Evolutionary conservation across 495 filamentous ascomycete species (phyloP), one percentile per base, ranked within the genome.

Genomic region (Penicillium egyptiacum): DNA sequence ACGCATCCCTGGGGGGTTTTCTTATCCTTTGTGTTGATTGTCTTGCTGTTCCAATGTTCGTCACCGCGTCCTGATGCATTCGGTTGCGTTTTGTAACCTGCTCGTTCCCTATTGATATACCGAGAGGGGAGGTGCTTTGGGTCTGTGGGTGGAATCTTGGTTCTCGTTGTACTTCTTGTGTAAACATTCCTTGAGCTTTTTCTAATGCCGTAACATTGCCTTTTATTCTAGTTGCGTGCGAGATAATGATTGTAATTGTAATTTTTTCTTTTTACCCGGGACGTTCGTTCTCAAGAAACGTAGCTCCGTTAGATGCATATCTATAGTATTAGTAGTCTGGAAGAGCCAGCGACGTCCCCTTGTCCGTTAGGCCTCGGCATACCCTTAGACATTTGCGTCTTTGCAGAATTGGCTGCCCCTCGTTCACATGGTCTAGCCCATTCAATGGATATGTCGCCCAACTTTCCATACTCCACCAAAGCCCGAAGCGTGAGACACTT

Each of bases 1-100:
- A 63, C 62, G 55, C 43, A 31, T 55, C 37, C 20, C 50, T 46
- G 64, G 61, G 61, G 63, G 60, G 65, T 63, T 56, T 67, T 64
- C 56, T 56, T 59, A 46, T 51, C 40, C 61, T 61, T 56, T 62
- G 31, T 31, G 50, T 31, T 58, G 4, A 35, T 53, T 70, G 56
- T 58, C 41, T 62, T 56, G 25, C 35, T 65, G 41, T 67, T 63
- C 55, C 46, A 41, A 48, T 44, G 43, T 56, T 30, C 46, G 46
- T 33, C 39, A 28, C 37, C 51, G 46, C 53, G 52, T 49, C 48
- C 54, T 56, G 64, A 66, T 69, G 61, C 64, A 69, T 65, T 62
- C 57, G 61, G 57, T 61, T 69, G 51, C 58, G 53, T 19, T 53
- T 61, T 63, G 59, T 60, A 63, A 22, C 37, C 37, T 28, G 26